These are phyloP conservation scores for Phialophora verrucosa DNA, from an alignment of 2,329 filamentous ascomycete genomes.

Conservation along the genomic window DNA sequence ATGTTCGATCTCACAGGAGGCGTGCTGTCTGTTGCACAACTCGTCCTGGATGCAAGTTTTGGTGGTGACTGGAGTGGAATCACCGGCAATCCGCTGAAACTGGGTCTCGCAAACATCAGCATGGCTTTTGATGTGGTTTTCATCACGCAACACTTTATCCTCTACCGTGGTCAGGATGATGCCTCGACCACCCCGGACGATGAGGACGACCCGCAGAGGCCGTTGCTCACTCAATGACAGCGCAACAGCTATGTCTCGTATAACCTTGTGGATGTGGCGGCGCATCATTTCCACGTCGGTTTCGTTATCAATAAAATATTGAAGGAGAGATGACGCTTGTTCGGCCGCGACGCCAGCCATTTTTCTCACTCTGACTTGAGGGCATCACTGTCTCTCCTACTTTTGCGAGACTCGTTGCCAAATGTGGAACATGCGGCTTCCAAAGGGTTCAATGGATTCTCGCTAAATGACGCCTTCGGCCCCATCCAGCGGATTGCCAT, in stretches of 20 bases:
- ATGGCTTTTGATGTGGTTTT: conserved; percentile 88
- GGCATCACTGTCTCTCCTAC: background rate
- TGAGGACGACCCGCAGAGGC: conserved; percentile 20
- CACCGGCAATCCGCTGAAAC: conserved; percentile 89
- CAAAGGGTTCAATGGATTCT: background rate
- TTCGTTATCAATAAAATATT: background rate
- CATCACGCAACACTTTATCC: conserved; percentile 82
- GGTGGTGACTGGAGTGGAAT: conserved; percentile 89
- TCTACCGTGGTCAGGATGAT: conserved; percentile 62
- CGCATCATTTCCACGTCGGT: background rate
- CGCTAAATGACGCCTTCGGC: conserved; percentile 1
- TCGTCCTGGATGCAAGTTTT: conserved; percentile 81
- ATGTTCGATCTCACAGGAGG: conserved; percentile 83
- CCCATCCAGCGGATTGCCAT: background rate
- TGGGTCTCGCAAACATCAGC: conserved; percentile 81
- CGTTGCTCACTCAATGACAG: conserved; percentile 24
- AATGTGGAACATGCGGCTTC: background rate
- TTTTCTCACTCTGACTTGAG: background rate
- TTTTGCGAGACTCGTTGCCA: background rate
- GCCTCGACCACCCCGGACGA: conserved; percentile 27
- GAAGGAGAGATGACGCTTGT: background rate
- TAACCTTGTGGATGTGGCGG: background rate
- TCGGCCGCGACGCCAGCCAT: background rate
- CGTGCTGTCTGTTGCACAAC: conserved; percentile 78
- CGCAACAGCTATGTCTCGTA: background rate